Conservation (phyloP, 345 rosid genomes). For the Linum lewisii region DNA sequence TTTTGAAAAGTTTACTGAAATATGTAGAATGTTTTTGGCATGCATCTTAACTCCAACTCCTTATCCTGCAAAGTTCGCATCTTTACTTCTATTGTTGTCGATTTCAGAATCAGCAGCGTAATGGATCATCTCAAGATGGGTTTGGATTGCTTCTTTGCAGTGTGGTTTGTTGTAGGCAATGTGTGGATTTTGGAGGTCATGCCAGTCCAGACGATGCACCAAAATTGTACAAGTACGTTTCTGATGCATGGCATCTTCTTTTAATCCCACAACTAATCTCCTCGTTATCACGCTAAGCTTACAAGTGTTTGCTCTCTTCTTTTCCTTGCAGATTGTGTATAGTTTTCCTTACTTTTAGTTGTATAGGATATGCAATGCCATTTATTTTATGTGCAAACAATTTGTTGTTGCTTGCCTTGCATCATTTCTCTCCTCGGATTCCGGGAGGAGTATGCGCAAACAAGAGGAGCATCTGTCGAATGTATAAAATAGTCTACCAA, state of each 20-base stretch:
- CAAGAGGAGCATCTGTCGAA: constrained; percentile 69
- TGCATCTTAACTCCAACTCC: too few species aligned
- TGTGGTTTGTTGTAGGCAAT: constrained; percentile 94
- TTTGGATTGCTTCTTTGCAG: constrained; percentile 84
- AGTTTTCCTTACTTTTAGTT: constrained; percentile 84
- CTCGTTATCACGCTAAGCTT: not conserved
- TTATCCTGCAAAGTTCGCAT: not conserved
- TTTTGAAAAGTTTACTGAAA: too few species aligned
- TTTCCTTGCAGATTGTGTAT: constrained; percentile 66
- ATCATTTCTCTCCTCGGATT: constrained; percentile 74
- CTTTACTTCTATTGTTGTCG: constrained; percentile 7
- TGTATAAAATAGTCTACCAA: constrained; percentile 61
- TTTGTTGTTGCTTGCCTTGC: constrained; percentile 89
- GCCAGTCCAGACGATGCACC: constrained; percentile 73
- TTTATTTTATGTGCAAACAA: constrained; percentile 82
- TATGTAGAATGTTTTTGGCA: too few species aligned
- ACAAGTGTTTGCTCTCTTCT: constrained; percentile 13
- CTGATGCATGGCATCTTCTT: not conserved
- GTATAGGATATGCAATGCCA: constrained; percentile 92
- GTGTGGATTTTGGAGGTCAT: constrained; percentile 90
- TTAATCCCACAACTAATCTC: too few species aligned
- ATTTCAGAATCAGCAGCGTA: constrained; percentile 50
- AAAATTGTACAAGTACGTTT: constrained; percentile 59
- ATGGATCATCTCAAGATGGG: constrained; percentile 87
- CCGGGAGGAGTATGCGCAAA: constrained; percentile 61